Evolutionary conservation across 1,139 yeast genomes (phyloP).

Genomic region (Lodderomyces beijingensis): DNA sequence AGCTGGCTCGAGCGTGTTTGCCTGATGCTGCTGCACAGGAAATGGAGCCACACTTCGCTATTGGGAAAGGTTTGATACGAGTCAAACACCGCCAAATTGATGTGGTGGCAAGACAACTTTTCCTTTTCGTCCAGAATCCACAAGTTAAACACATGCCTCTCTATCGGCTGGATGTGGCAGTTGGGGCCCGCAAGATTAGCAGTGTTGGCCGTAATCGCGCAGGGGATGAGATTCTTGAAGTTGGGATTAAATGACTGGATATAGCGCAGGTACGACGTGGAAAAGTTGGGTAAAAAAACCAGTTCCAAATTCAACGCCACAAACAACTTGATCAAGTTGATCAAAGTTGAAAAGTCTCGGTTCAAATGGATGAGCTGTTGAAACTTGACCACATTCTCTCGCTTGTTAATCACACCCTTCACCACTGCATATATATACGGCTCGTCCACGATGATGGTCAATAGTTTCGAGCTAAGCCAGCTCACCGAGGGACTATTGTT

Average conservation of each 20-base stretch:
- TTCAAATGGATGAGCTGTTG: conserved; percentile 8
- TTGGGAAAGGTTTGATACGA: conserved; percentile 10
- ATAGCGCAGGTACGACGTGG: conserved; percentile 10
- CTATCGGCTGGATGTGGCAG: conserved; percentile 15
- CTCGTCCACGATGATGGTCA: conserved; percentile 4
- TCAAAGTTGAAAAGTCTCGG: conserved; percentile 12
- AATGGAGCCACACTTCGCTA: conserved; percentile 8
- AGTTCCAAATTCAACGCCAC: conserved; percentile 3
- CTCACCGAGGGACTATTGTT: conserved; percentile 2
- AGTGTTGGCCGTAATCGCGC: conserved; percentile 6
- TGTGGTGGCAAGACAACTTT: conserved; percentile 11
- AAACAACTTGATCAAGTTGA: conserved; percentile 10
- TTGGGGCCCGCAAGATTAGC: conserved; percentile 1
- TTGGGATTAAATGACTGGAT: conserved; percentile 13
- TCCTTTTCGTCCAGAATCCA: too few species aligned
- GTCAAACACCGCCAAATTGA: conserved; percentile 13
- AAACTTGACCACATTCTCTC: conserved; percentile 6
- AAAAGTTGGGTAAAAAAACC: conserved; percentile 7
- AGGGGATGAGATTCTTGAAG: conserved; percentile 15
- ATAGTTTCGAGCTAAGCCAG: conserved; percentile 8
- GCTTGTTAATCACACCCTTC: conserved; percentile 3
- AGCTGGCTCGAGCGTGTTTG: conserved; percentile 8
- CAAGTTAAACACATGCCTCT: conserved; percentile 12
- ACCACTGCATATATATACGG: background rate
- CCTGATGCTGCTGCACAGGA: conserved; percentile 9